A percentile compares a stretch with the other conserved stretches of the same genome.
phyloP scores from a whole-genome alignment of 2,329 filamentous ascomycete species.

The Hortaea sp. region DNA sequence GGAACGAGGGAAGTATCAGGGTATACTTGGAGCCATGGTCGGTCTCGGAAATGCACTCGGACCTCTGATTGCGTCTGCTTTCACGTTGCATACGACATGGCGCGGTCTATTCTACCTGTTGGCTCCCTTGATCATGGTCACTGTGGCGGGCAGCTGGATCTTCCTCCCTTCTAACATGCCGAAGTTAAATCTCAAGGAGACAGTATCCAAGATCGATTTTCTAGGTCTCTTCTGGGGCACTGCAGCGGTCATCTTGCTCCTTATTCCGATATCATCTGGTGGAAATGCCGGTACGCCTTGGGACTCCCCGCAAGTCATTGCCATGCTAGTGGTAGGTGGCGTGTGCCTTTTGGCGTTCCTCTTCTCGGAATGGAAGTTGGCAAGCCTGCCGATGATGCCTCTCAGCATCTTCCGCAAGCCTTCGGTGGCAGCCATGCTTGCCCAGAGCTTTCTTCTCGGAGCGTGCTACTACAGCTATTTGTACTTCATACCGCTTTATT shows the following conservation, averaged over 20 bases:
- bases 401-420: constrained; percentile 46
- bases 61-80: constrained; percentile 38
- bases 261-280: constrained; percentile 55
- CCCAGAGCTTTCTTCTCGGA: constrained; percentile 52
- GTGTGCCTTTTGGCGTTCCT: constrained; percentile 41
- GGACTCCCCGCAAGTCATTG: constrained; percentile 48
- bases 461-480: constrained; percentile 49
- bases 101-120: constrained; percentile 42
- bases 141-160: constrained; percentile 38
- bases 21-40: constrained; percentile 35
- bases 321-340: constrained; percentile 45
- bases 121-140: constrained; percentile 40
- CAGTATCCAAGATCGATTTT: constrained; percentile 49
- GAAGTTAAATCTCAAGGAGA: constrained; percentile 37
- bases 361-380: constrained; percentile 46
- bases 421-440: constrained; percentile 45
- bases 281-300: constrained; percentile 37
- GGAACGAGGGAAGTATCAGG: constrained; percentile 45
- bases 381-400: constrained; percentile 49
- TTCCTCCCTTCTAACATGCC: constrained; percentile 44
- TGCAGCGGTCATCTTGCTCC: constrained; percentile 47
- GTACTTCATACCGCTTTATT: constrained; percentile 54
- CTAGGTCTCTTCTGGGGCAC: constrained; percentile 46
- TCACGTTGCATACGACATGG: constrained; percentile 34
- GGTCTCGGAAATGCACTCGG: constrained; percentile 38